These are phyloP conservation scores for Noccaea bulbosa DNA, from an alignment of 345 rosid genomes.

Conservation along the genomic window DNA sequence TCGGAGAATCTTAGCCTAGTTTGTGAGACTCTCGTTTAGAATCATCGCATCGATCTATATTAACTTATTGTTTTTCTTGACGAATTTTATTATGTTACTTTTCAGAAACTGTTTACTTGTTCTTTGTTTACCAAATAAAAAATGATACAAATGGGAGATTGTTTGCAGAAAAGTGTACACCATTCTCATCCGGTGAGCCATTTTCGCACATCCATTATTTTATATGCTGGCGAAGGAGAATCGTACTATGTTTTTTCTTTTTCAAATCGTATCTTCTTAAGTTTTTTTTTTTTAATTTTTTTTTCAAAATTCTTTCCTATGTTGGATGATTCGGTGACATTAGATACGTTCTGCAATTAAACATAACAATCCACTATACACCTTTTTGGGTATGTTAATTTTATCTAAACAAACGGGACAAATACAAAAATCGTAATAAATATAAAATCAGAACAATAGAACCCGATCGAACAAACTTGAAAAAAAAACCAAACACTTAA, in stretches of 20 bases:
- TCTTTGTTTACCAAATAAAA: not conserved
- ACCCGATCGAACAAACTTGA: too few relatives aligned
- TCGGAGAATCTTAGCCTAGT: conserved; percentile 1
- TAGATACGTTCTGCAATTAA: too few relatives aligned
- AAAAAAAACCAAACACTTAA: too few relatives aligned
- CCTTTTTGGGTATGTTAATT: too few relatives aligned
- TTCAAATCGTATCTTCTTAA: too few relatives aligned
- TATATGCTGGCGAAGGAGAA: not conserved
- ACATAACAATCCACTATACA: too few relatives aligned
- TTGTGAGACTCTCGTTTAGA: not conserved
- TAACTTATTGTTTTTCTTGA: not conserved
- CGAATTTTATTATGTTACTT: not conserved
- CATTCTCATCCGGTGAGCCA: not conserved
- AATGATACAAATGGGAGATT: not conserved
- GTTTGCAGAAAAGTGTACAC: not conserved
- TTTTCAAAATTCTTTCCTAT: too few relatives aligned
- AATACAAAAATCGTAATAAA: too few relatives aligned
- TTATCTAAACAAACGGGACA: too few relatives aligned
- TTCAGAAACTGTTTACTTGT: not conserved
- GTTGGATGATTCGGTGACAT: too few relatives aligned
- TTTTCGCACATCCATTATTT: not conserved
- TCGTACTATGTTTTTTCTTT: not conserved
- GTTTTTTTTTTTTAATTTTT: too few relatives aligned
- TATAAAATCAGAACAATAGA: too few relatives aligned
- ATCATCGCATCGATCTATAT: conserved; percentile 9